Percentiles rank a stretch among this genome's conserved stretches.
phyloP scores from a whole-genome alignment of 257 asterid species.

The Solanum paucissectum region DNA sequence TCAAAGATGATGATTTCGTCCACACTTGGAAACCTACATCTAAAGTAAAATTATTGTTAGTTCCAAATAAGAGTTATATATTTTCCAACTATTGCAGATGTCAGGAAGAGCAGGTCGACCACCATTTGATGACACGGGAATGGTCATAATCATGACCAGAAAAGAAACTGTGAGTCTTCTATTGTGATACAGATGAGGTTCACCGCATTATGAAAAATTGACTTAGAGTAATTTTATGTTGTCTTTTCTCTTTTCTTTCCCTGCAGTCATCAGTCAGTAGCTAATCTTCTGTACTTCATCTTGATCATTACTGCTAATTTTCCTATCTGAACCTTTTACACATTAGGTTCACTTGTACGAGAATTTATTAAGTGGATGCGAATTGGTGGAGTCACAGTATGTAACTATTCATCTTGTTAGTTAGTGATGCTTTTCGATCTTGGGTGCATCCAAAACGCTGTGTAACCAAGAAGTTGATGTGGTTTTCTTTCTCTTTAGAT shows the following conservation, averaged over 20 bases:
- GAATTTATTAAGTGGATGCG: slow-evolving; percentile 87
- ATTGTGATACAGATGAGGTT: neutral
- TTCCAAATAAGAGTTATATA: neutral
- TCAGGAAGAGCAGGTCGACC: slow-evolving; percentile 99
- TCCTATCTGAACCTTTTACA: slow-evolving; percentile 1
- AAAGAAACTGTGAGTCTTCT: slow-evolving; percentile 60
- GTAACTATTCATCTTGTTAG: slow-evolving; percentile 23
- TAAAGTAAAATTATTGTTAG: neutral
- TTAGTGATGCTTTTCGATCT: neutral
- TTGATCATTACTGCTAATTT: neutral
- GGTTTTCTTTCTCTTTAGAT: slow-evolving; percentile 36
- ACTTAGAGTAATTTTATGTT: neutral
- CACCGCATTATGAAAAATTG: neutral
- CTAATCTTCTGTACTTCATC: neutral
- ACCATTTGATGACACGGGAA: slow-evolving; percentile 94
- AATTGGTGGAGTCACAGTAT: slow-evolving; percentile 98
- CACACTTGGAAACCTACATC: neutral
- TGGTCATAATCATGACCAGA: slow-evolving; percentile 95
- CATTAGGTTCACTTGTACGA: slow-evolving; percentile 86
- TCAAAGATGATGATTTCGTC: neutral
- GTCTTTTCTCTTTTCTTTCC: neutral
- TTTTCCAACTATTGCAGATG: slow-evolving; percentile 54
- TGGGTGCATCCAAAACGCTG: neutral
- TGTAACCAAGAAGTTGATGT: slow-evolving; percentile 5
- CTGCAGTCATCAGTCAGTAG: neutral